A percentile compares a stretch with the other conserved stretches of the same genome.
Evolutionary conservation across 805 yeast genomes (phyloP).

Genomic region (Yamadazyma phyllophila): DNA sequence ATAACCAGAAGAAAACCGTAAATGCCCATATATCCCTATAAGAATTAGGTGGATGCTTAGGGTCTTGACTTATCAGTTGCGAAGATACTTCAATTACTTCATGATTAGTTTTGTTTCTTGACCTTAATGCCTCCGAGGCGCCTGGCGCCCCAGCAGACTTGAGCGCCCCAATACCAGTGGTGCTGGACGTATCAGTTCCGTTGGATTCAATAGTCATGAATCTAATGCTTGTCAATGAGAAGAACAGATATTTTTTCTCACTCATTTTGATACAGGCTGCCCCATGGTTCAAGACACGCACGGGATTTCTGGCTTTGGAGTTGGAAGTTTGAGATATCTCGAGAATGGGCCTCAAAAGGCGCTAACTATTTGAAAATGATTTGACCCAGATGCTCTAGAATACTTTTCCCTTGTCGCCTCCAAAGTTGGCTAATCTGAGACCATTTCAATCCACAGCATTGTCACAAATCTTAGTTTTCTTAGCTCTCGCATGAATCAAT

Average conservation of each 20-base stretch:
- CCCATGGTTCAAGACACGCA: neutral
- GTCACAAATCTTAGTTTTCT: too few species aligned
- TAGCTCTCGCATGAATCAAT: neutral
- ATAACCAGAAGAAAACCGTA: slow-evolving; percentile 3
- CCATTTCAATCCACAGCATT: neutral
- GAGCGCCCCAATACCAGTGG: neutral
- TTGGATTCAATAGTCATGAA: neutral
- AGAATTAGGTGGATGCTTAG: slow-evolving; percentile 5
- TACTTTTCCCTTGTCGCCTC: too few species aligned
- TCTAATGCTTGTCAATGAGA: neutral
- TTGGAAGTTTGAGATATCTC: too few species aligned
- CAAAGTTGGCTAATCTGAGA: neutral
- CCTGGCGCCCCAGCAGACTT: neutral
- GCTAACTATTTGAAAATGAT: too few species aligned
- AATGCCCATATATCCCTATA: slow-evolving; percentile 1
- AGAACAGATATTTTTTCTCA: neutral
- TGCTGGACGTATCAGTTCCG: neutral
- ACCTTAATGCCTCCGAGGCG: neutral
- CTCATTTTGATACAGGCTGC: neutral
- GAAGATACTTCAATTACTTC: neutral
- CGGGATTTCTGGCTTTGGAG: neutral
- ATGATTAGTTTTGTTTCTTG: neutral
- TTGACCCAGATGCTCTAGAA: too few species aligned
- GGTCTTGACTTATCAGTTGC: neutral
- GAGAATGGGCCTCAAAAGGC: too few species aligned